phyloP scores from a whole-genome alignment of 805 yeast genomes.

The Pachysolen tannophilus region DNA sequence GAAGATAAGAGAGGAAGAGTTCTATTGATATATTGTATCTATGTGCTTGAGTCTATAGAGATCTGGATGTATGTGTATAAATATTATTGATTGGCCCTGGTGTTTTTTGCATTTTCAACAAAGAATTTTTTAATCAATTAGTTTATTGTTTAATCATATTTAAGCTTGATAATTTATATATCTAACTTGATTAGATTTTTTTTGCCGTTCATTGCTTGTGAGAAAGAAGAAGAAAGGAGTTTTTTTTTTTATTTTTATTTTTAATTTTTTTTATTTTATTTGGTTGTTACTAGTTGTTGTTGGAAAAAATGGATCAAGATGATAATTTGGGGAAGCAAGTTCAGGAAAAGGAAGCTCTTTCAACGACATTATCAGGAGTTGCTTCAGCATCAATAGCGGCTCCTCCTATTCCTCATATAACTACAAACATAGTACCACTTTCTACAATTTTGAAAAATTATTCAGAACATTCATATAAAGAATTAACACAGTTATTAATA shows the following conservation, averaged over 20 bases:
- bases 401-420: slow-evolving; percentile 61
- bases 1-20: no score
- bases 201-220: no score
- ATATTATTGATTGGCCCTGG: no score
- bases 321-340: not conserved
- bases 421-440: slow-evolving; percentile 61
- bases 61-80: no score
- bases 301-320: not conserved
- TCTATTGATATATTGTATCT: no score
- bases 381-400: slow-evolving; percentile 11
- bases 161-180: no score
- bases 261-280: not conserved
- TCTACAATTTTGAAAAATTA: slow-evolving; percentile 50
- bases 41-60: no score
- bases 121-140: no score
- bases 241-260: not conserved
- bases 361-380: slow-evolving; percentile 1
- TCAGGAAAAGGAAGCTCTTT: not conserved
- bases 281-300: not conserved
- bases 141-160: no score
- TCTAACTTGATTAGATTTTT: no score
- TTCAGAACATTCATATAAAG: slow-evolving; percentile 55
- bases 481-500: slow-evolving; percentile 52
- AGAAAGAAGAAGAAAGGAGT: no score
- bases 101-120: no score